phyloP scores from a whole-genome alignment of 1,284 basidiomycete genomes.

The Trametes versicolor region DNA sequence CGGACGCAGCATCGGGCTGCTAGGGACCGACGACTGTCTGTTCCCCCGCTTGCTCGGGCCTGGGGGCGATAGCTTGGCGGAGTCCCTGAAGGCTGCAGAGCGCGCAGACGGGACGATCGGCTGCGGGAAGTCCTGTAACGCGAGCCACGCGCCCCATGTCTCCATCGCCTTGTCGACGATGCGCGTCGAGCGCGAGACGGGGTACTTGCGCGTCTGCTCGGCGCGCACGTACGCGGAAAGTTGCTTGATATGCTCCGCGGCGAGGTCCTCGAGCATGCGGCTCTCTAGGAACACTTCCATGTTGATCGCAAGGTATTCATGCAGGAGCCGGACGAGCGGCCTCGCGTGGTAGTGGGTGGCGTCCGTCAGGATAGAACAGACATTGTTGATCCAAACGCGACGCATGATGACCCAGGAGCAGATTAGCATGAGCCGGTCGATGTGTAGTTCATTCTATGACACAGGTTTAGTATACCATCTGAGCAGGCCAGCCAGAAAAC shows the following conservation, averaged over 20 bases:
- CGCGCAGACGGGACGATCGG: conserved; percentile 61
- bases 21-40: conserved; percentile 39
- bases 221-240: conserved; percentile 69
- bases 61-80: conserved; percentile 59
- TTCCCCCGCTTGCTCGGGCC: conserved; percentile 41
- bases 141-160: conserved; percentile 82
- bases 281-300: conserved; percentile 91
- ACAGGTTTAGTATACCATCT: conserved; percentile 4
- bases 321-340: conserved; percentile 77
- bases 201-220: conserved; percentile 75
- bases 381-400: conserved; percentile 81
- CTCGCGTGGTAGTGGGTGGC: conserved; percentile 83
- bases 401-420: conserved; percentile 82
- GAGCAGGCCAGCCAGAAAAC: conserved; percentile 35
- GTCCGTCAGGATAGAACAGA: conserved; percentile 84
- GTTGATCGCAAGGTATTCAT: conserved; percentile 86
- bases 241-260: conserved; percentile 72
- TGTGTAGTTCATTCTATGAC: conserved; percentile 84
- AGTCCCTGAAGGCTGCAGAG: conserved; percentile 49
- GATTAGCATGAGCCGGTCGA: conserved; percentile 86
- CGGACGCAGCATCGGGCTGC: conserved; percentile 47
- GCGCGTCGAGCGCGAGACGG: conserved; percentile 67
- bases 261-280: conserved; percentile 82
- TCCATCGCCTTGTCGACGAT: conserved; percentile 70
- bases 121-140: conserved; percentile 81